Base-by-base conservation (phyloP, 352 stramenopile species). In the Pythium myriotylum region DNA sequence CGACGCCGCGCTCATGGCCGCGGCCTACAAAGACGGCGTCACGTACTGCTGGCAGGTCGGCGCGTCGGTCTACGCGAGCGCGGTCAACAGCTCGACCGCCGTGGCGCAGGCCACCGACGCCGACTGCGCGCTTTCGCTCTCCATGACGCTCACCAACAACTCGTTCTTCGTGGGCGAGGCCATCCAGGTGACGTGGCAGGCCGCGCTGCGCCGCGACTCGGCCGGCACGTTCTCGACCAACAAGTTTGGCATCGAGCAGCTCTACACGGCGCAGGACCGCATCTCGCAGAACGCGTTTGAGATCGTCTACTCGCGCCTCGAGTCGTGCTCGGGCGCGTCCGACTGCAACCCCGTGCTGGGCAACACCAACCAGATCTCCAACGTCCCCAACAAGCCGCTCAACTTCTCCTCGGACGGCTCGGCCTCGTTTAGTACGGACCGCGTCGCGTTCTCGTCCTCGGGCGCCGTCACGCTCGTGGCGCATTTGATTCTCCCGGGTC, bases 151-250 rank as follows among this genome's bases (percentile, higher is more conserved):
- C 29, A 62, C 70, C 26, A 69, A 73, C 17, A 60, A 64, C 17
- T 55, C 81, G 7, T 76, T 87, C 41, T 84, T 83, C 54, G 75
- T 74, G 19, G 76, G 79, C 62, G 80, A 91, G 35, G 68, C 77
- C 3, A 76, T 93, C 41, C 54, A 78, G 33, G 73, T 87, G 24
- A 80, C 66, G 19, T 93, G 84, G 84, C 91, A 81, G 23, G 84
- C 81, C 39, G 84, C 74, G 13, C 50, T 85, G 46, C 79, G 80
- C 8, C 26, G 69, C 20, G 55, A 75, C 47, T 62, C 59, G 13
- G 73, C 69, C 27, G 66, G 62, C 20, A 52, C 39, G 6, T 59
- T 89, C 10, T 42, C 68, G 8, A 57, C 65, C 35, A 91, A 89
- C 63, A 62, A 61, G 29, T 84, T 92, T 54, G 63, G 66, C 23